These are phyloP conservation scores for Cystobasidium tubakii DNA, from an alignment of 768 basidiomycete genomes.

Conservation along the genomic window DNA sequence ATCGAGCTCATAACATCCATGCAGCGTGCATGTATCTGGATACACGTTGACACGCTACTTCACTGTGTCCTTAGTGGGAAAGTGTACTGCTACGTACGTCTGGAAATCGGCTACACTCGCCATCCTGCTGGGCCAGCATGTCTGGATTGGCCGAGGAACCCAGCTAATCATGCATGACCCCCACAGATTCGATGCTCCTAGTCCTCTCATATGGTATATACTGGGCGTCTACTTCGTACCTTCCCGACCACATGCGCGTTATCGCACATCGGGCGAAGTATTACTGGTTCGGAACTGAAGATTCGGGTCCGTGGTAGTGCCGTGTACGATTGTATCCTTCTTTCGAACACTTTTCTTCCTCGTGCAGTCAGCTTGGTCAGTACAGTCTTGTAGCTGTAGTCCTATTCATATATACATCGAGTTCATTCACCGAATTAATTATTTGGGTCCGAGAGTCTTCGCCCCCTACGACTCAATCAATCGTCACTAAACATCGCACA, in stretches of 20 bases:
- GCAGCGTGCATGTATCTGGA: neutral
- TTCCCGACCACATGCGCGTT: conserved; percentile 30
- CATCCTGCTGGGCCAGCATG: no score
- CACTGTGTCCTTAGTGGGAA: conserved; percentile 6
- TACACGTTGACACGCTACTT: neutral
- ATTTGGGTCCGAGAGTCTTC: no score
- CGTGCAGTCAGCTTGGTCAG: neutral
- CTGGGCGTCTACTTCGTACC: conserved; percentile 27
- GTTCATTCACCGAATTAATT: no score
- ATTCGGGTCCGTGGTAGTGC: conserved; percentile 5
- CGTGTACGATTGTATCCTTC: no score
- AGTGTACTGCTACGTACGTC: conserved; percentile 25
- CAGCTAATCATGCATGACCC: neutral
- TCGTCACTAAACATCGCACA: no score
- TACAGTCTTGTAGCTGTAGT: neutral
- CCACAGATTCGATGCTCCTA: conserved; percentile 22
- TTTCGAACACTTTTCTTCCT: neutral
- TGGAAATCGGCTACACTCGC: no score
- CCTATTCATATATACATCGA: no score
- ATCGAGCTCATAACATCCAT: neutral
- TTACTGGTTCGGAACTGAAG: conserved; percentile 21
- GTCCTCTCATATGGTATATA: conserved; percentile 16
- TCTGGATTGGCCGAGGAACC: neutral
- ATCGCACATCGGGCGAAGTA: conserved; percentile 24
- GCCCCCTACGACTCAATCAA: no score